Conservation (phyloP, 2,329 filamentous ascomycete genomes). For the Uncinocarpus reesii region DNA sequence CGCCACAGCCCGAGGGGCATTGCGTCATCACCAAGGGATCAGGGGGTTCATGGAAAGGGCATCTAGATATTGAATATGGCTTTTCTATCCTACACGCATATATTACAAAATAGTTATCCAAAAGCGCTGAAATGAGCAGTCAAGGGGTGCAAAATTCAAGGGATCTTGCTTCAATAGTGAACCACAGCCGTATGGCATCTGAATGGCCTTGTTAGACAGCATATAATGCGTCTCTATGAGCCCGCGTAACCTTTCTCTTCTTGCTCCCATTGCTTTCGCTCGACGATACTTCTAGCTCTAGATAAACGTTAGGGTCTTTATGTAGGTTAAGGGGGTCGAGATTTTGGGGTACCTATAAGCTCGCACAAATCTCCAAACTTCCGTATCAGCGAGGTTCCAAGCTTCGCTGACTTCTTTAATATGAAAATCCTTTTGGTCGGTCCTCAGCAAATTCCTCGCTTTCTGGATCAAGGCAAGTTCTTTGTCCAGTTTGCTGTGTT, state of each 20-base stretch:
- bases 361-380: slow-evolving; percentile 54
- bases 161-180: too few species aligned
- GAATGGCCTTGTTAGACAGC: not conserved
- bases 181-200: not conserved
- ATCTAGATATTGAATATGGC: too few species aligned
- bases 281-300: slow-evolving; percentile 46
- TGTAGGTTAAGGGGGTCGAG: not conserved
- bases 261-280: slow-evolving; percentile 50
- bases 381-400: slow-evolving; percentile 53
- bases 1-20: slow-evolving; percentile 28
- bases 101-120: too few species aligned
- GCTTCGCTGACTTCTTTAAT: slow-evolving; percentile 37
- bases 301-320: slow-evolving; percentile 5
- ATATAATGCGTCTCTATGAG: slow-evolving; percentile 22
- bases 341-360: slow-evolving; percentile 40
- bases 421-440: slow-evolving; percentile 27
- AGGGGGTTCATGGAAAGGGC: too few species aligned
- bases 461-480: slow-evolving; percentile 43
- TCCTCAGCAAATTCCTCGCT: slow-evolving; percentile 38
- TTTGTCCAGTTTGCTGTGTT: slow-evolving; percentile 25
- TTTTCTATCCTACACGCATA: too few species aligned
- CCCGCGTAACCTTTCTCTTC: slow-evolving; percentile 49
- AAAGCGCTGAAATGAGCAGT: too few species aligned
- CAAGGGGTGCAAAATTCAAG: too few species aligned
- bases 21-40: not conserved